A percentile compares a stretch with the other conserved stretches of the same genome.
Evolutionary conservation across 2,329 filamentous ascomycete genomes (phyloP).

Genomic region (Phoma herbarum): DNA sequence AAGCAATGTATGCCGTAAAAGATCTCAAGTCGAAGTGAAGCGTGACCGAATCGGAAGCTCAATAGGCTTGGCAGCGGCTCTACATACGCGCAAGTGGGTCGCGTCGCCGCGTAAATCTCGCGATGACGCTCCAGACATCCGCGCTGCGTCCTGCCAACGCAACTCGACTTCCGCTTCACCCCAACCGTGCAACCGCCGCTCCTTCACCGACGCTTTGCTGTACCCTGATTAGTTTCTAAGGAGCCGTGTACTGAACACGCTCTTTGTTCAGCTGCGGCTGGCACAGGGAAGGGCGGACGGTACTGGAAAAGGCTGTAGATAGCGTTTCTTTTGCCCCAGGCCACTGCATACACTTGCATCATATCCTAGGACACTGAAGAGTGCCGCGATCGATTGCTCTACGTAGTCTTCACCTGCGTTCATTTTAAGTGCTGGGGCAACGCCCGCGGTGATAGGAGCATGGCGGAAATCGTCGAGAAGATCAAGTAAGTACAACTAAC

Average conservation of each 20-base stretch:
- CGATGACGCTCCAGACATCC: slow-evolving; percentile 25
- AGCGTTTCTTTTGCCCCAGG: slow-evolving; percentile 13
- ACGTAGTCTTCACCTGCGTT: slow-evolving; percentile 16
- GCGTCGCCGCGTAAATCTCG: slow-evolving; percentile 39
- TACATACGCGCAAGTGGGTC: slow-evolving; percentile 31
- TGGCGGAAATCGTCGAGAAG: slow-evolving; percentile 48
- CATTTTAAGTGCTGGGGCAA: slow-evolving; percentile 6
- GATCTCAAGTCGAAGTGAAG: not conserved
- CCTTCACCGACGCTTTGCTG: not conserved
- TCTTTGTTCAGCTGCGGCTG: not conserved
- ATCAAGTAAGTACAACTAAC: slow-evolving; percentile 41
- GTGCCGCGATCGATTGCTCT: slow-evolving; percentile 25
- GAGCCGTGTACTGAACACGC: too few relatives aligned
- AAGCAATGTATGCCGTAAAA: not conserved
- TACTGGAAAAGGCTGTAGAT: slow-evolving; percentile 11
- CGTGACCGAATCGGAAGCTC: slow-evolving; percentile 23
- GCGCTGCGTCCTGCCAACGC: slow-evolving; percentile 16
- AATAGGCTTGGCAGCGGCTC: slow-evolving; percentile 34
- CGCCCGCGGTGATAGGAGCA: slow-evolving; percentile 26
- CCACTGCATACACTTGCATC: not conserved
- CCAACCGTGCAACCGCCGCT: slow-evolving; percentile 1
- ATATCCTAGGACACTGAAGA: not conserved
- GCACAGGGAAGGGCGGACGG: slow-evolving; percentile 7
- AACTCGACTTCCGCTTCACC: slow-evolving; percentile 15
- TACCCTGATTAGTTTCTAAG: not conserved